Percentiles rank a stretch among this genome's conserved stretches.
Evolutionary conservation across 306 rosid genomes (phyloP).

Genomic region (Casuarina glauca): DNA sequence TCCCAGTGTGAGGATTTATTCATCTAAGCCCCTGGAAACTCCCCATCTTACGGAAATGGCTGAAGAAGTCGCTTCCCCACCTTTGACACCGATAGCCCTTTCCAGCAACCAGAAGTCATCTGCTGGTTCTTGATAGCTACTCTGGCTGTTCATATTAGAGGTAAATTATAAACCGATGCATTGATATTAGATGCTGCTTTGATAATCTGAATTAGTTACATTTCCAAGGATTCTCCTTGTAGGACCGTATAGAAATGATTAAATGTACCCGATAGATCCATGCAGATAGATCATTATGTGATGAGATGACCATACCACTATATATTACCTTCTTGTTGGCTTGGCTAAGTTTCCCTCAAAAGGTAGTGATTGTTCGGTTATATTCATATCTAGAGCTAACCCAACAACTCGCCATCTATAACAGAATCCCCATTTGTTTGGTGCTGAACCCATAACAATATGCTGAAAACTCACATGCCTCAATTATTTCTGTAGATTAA

Average conservation of each 20-base stretch:
- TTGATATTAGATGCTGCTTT: background rate
- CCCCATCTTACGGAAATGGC: slow-evolving; percentile 39
- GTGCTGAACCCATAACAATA: background rate
- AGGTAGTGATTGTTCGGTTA: background rate
- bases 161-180: slow-evolving; percentile 42
- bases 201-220: background rate
- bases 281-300: background rate
- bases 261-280: background rate
- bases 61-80: slow-evolving; percentile 57
- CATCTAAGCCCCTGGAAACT: slow-evolving; percentile 47
- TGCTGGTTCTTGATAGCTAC: slow-evolving; percentile 39
- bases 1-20: slow-evolving; percentile 47
- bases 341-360: background rate
- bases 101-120: slow-evolving; percentile 46
- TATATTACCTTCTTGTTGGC: background rate
- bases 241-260: background rate
- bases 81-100: slow-evolving; percentile 61
- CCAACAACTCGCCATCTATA: background rate
- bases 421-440: background rate
- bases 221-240: background rate
- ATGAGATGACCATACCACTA: background rate
- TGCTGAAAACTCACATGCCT: background rate
- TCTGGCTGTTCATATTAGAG: slow-evolving; percentile 45
- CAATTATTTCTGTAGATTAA: background rate
- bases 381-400: background rate